Evolutionary conservation across 176 grass and related monocot genomes (phyloP).

Genomic region (Rhynchospora tenuis): DNA sequence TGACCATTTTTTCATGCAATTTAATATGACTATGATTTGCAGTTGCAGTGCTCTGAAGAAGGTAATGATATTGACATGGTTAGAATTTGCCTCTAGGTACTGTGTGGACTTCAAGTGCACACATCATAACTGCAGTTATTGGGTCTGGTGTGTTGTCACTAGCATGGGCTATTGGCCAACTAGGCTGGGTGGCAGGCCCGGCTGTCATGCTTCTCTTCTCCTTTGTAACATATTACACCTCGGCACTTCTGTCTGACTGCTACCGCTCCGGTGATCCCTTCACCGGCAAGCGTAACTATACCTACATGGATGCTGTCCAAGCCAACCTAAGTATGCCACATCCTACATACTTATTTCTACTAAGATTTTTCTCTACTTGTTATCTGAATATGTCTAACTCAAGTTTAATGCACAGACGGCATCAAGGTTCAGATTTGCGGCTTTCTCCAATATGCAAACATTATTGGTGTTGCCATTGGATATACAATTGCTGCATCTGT

Average conservation of each 20-base stretch:
- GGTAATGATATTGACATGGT: background rate
- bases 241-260: slow-evolving; percentile 71
- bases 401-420: slow-evolving; percentile 43
- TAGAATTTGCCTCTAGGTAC: slow-evolving; percentile 33
- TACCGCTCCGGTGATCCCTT: slow-evolving; percentile 66
- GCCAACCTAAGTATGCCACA: slow-evolving; percentile 59
- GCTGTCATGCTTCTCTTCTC: slow-evolving; percentile 83
- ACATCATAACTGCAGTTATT: slow-evolving; percentile 94
- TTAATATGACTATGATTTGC: background rate
- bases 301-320: slow-evolving; percentile 85
- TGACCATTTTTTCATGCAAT: background rate
- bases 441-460: slow-evolving; percentile 87
- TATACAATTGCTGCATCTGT: slow-evolving; percentile 98
- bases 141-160: slow-evolving; percentile 84
- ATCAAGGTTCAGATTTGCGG: slow-evolving; percentile 90
- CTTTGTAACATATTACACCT: slow-evolving; percentile 83
- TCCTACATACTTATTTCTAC: background rate
- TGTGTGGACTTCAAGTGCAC: slow-evolving; percentile 84
- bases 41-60: background rate
- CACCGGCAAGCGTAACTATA: slow-evolving; percentile 85
- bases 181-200: slow-evolving; percentile 80
- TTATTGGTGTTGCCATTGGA: slow-evolving; percentile 93
- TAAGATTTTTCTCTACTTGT: background rate
- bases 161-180: slow-evolving; percentile 89
- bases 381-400: background rate